Base-by-base conservation (phyloP, 2,329 filamentous ascomycete species). In the Colletotrichum neosansevieriae region DNA sequence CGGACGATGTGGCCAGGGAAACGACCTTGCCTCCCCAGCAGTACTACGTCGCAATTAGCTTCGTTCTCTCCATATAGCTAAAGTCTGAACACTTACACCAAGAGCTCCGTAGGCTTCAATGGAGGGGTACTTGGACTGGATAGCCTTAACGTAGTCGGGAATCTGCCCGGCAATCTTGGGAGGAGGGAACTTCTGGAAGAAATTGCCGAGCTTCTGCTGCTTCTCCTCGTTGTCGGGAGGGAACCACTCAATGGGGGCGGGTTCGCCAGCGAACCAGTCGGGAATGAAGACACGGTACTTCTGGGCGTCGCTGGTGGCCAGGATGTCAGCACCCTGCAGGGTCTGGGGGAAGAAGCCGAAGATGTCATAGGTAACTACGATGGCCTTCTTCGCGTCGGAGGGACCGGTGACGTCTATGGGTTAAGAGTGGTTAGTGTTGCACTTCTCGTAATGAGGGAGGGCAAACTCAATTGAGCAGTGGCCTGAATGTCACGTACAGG, bases 281-380 rank as follows among this genome's bases (percentile, higher is more conserved):
- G 94, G 94, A 71, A 98, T 94, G 81, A 94, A 94, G 73, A 97
- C 92, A 73, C 89, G 90, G 84, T 97, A 96, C 75, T 92, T 88
- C 78, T 82, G 87, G 78, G 82, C 76, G 74, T 87, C 84, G 69
- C 83, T 82, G 51, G 81, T 81, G 50, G 88, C 83, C 24, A 91
- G 81, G 72, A 88, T 92, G 74, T 93, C 91, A 70, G 89, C 89
- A 24, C 90, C 91, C 77, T 92, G 90, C 11, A 92, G 71, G 3
- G 90, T 90, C 79, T 93, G 91, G 24, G 88, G 86, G 75, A 87
- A 91, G 85, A 90, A 89, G 73, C 90, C 89, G 74, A 91, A 91
- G 76, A 91, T 90, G 78, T 92, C 90, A 76, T 81, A 89, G 75
- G 91, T 85, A 70, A 84, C 78, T 63, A 92, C 78, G 64, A 92